phyloP scores from a whole-genome alignment of 78 protist genomes.

The Protostelium mycophagum region DNA sequence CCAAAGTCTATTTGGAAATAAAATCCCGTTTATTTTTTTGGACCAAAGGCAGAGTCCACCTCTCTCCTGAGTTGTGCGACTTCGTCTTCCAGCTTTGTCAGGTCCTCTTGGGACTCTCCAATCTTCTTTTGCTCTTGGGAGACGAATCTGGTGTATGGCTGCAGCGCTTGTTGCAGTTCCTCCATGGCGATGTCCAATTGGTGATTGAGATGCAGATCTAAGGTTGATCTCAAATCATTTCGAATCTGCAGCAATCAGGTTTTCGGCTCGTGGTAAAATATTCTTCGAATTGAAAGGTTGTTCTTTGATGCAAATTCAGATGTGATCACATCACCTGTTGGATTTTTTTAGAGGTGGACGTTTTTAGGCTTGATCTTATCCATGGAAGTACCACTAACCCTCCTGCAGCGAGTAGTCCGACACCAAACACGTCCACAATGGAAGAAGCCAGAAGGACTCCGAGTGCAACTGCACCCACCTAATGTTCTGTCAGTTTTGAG shows the following conservation, averaged over 20 bases:
- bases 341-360: neutral
- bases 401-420: neutral
- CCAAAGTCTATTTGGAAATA: too few species aligned
- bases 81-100: neutral
- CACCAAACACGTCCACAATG: neutral
- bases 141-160: neutral
- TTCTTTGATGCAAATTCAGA: too few species aligned
- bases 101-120: neutral
- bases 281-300: neutral
- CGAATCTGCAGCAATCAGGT: neutral
- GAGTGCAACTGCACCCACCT: neutral
- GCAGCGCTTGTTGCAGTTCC: neutral
- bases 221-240: neutral
- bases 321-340: neutral
- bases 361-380: neutral
- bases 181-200: neutral
- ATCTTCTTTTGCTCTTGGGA: neutral
- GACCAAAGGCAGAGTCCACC: neutral
- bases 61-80: neutral
- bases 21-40: too few species aligned
- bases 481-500: too few species aligned
- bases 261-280: neutral
- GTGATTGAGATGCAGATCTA: neutral
- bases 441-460: neutral
- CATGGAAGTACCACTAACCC: neutral